Conservation (phyloP, 371 early-diverging fungal species). For the Actinomucor elegans region DNA sequence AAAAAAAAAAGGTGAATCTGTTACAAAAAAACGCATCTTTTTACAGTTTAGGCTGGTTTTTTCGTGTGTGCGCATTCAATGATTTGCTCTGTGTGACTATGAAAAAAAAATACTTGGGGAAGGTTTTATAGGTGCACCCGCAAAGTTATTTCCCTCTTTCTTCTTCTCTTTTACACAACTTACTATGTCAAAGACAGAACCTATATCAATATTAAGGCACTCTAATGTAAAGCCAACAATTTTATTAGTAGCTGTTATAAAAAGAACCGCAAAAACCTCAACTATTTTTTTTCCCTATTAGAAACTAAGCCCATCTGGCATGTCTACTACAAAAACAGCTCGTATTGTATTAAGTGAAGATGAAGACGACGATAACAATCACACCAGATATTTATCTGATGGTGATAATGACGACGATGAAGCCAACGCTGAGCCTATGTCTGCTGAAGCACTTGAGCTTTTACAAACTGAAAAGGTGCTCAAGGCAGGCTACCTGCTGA, state of each 20-base stretch:
- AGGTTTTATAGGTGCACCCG: neutral
- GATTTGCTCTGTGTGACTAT: constrained; percentile 4
- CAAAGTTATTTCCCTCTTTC: neutral
- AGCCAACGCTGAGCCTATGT: constrained; percentile 39
- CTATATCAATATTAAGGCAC: constrained; percentile 12
- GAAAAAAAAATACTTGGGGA: neutral
- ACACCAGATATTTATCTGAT: constrained; percentile 36
- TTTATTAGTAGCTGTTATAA: neutral
- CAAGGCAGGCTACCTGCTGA: constrained; percentile 68
- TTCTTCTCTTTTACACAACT: neutral
- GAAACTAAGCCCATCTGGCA: too few relatives aligned
- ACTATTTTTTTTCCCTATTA: neutral
- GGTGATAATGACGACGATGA: constrained; percentile 54
- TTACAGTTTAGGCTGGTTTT: too few relatives aligned
- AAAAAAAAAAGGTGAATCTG: too few relatives aligned
- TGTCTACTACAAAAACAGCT: constrained; percentile 14
- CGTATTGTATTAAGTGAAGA: constrained; percentile 43
- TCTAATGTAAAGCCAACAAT: neutral
- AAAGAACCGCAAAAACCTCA: neutral
- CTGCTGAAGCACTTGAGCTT: constrained; percentile 51
- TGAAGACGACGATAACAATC: constrained; percentile 25
- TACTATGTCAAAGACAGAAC: constrained; percentile 2
- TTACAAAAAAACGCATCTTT: too few relatives aligned
- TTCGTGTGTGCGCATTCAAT: too few relatives aligned
- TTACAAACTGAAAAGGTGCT: constrained; percentile 67